Evolutionary conservation across 305 asterid genomes (phyloP).

Genomic region (Fraxinus angustifolia): DNA sequence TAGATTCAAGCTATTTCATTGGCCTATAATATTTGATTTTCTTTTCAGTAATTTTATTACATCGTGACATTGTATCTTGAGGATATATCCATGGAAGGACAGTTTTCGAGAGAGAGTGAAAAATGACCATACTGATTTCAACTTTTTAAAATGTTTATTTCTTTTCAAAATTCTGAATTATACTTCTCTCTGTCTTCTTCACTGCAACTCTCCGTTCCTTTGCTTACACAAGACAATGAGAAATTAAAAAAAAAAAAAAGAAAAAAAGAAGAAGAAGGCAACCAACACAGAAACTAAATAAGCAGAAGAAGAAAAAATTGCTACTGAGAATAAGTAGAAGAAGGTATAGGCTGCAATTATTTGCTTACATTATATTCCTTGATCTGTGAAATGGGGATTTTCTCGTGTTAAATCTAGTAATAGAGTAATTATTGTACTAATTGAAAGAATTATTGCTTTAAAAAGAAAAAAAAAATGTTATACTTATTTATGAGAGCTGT

Average conservation of each 20-base stretch:
- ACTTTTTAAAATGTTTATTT: background rate
- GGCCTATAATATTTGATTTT: background rate
- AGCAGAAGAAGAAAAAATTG: background rate
- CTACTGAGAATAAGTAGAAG: background rate
- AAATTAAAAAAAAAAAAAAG: background rate
- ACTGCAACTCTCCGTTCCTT: background rate
- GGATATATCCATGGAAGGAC: background rate
- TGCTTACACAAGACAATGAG: background rate
- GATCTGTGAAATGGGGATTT: background rate
- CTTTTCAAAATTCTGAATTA: background rate
- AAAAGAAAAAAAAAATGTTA: background rate
- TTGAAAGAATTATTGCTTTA: background rate
- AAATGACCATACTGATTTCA: background rate
- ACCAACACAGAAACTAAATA: background rate
- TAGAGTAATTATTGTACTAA: background rate
- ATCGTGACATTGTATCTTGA: background rate
- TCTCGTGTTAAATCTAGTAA: background rate
- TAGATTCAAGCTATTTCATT: background rate
- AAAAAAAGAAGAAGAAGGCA: background rate
- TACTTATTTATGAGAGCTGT: background rate
- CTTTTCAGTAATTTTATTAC: background rate
- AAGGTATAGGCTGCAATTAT: background rate
- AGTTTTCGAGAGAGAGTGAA: background rate
- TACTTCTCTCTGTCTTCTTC: background rate
- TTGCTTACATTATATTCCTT: background rate